phyloP scores from a whole-genome alignment of 768 basidiomycete genomes.

The Russula abietina region DNA sequence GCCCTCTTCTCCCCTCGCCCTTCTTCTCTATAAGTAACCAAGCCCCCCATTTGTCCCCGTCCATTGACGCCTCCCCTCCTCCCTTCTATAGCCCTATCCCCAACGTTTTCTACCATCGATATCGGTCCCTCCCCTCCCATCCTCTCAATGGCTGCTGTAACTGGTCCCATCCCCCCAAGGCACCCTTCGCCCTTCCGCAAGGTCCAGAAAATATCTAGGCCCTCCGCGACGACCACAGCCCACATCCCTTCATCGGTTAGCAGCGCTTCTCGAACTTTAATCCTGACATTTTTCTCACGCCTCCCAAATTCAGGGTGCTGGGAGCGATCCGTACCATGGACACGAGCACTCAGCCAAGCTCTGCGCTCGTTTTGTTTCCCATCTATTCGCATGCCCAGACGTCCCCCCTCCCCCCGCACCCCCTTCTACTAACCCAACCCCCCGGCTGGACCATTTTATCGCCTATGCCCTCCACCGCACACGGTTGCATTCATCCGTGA shows the following conservation, averaged over 20 bases:
- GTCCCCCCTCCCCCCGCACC: conserved; percentile 46
- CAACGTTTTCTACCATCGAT: conserved; percentile 17
- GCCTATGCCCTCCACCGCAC: conserved; percentile 84
- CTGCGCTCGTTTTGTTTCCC: conserved; percentile 74
- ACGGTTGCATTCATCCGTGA: conserved; percentile 52
- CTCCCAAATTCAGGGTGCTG: background rate
- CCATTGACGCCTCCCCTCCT: conserved; percentile 19
- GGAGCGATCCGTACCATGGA: conserved; percentile 59
- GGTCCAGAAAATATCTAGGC: conserved; percentile 24
- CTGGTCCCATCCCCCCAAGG: conserved; percentile 28
- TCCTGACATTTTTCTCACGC: conserved; percentile 16
- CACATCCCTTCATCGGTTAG: conserved; percentile 20
- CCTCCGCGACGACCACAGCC: conserved; percentile 2
- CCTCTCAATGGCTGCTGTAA: conserved; percentile 28
- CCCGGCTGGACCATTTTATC: conserved; percentile 69
- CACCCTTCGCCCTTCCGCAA: conserved; percentile 31
- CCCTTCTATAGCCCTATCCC: conserved; percentile 19
- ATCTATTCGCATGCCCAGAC: conserved; percentile 83
- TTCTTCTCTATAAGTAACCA: conserved; percentile 16
- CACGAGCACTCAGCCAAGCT: conserved; percentile 67
- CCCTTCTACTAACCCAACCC: conserved; percentile 30
- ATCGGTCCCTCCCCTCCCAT: conserved; percentile 16
- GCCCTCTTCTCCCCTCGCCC: conserved; percentile 2
- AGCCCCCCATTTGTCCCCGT: background rate
- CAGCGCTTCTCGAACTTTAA: conserved; percentile 16